A percentile compares a stretch with the other conserved stretches of the same genome.
These are phyloP conservation scores for Fusarium guadeloupense DNA, from an alignment of 2,329 filamentous ascomycete genomes.

Conservation along the genomic window DNA sequence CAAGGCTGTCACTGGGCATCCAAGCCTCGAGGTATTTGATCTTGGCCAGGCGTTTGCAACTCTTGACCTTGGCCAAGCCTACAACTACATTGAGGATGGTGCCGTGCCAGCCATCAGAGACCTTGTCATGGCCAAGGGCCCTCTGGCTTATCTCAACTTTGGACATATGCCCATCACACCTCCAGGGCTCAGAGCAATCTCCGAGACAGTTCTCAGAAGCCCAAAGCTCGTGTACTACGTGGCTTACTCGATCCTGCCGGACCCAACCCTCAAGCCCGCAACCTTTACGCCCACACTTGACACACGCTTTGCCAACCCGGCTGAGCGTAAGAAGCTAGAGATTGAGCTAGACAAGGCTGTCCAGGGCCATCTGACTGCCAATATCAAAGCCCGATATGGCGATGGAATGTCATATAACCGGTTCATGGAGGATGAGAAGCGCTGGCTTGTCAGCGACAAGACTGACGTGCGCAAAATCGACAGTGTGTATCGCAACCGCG, in stretches of 20 bases:
- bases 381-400: conserved; percentile 47
- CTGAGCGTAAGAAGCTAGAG: conserved; percentile 36
- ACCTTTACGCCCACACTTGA: conserved; percentile 47
- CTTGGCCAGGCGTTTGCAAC: conserved; percentile 59
- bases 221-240: conserved; percentile 50
- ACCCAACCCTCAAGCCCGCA: conserved; percentile 28
- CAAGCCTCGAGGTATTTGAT: conserved; percentile 52
- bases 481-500: conserved; percentile 55
- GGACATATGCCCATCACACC: conserved; percentile 50
- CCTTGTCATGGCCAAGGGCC: conserved; percentile 46
- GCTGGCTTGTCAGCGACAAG: conserved; percentile 53
- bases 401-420: conserved; percentile 42
- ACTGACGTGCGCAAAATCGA: conserved; percentile 54
- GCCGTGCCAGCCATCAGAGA: conserved; percentile 46
- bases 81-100: conserved; percentile 57
- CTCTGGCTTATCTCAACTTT: conserved; percentile 55
- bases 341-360: conserved; percentile 44
- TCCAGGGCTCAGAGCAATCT: conserved; percentile 42
- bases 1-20: conserved; percentile 48
- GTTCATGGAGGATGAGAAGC: conserved; percentile 50
- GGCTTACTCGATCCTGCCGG: conserved; percentile 50
- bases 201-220: conserved; percentile 44
- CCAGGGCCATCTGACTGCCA: conserved; percentile 44
- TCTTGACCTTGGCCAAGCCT: conserved; percentile 55
- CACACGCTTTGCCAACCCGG: conserved; percentile 37